Base-by-base conservation (phyloP, 1,139 yeast genomes). In the Scheffersomyces parashehatae region DNA sequence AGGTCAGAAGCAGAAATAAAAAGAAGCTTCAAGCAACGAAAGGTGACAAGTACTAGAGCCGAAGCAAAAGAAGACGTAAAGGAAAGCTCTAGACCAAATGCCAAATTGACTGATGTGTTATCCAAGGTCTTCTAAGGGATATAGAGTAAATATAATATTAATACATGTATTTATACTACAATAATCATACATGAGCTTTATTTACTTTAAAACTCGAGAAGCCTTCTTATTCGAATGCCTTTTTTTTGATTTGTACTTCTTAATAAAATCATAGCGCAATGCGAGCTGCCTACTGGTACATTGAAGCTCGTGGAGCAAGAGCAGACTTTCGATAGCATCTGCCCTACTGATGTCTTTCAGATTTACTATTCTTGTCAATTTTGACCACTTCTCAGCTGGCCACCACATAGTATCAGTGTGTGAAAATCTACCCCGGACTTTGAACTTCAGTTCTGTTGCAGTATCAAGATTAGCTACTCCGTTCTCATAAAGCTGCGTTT, bases 1-100 rank as follows among this genome's bases (percentile, higher is more conserved):
- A 10, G 16, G n/a, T 11, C 28, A 5, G 68, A 64, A 6, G 55
- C 62, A 1, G 67, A 70, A 43, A 58, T 77, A 2, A 71, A 81
- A 53, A 74, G 88, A 64, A 68, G 65, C 29, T 83, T 84, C 59
- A 79, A 77, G 48, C 95, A 85, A 60, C 74, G 88, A 47, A 74
- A 73, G 42, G 83, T 85, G 26, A 69, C 82, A 9, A 81, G 88
- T 14, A 76, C 77, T 10, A 77, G 93, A 55, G 86, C 89, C 1
- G 81, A 77, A 50, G 89, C 88, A 15, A 70, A 73, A 14, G 65
- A 67, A 3, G 62, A 68, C 34, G 65, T 77, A 40, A 82, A 83
- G 57, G 65, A 62, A 40, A 65, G 65, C 38, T 58, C 73, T n/a
- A 68, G 69, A 50, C 75, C 76, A 16, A 59, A 66, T 31, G 70